Evolutionary conservation across 768 basidiomycete species (phyloP).

Genomic region (Lentinus brumalis): DNA sequence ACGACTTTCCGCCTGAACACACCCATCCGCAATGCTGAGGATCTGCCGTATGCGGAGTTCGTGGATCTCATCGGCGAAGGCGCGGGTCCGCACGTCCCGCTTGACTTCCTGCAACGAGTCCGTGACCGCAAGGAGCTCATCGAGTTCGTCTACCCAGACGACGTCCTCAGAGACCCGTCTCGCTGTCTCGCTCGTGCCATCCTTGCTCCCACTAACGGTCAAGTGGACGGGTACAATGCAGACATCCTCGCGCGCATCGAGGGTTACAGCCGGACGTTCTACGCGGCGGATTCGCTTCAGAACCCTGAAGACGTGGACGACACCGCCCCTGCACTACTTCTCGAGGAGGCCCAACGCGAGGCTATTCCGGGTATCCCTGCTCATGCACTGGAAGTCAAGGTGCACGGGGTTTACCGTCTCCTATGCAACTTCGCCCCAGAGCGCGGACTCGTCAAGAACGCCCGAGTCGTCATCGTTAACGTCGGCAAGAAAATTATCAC

Average conservation of each 20-base stretch:
- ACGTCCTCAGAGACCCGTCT: constrained; percentile 27
- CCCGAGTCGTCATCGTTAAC: constrained; percentile 34
- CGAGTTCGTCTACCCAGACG: constrained; percentile 31
- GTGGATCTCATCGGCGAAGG: constrained; percentile 43
- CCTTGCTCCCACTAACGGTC: constrained; percentile 40
- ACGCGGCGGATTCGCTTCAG: constrained; percentile 29
- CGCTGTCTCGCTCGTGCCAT: constrained; percentile 34
- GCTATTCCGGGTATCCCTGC: constrained; percentile 27
- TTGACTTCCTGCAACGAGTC: constrained; percentile 26
- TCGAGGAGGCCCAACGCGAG: constrained; percentile 25
- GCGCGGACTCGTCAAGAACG: constrained; percentile 43
- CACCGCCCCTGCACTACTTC: constrained; percentile 22
- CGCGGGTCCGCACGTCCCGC: constrained; percentile 24
- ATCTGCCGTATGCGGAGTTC: constrained; percentile 37
- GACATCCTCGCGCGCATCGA: constrained; percentile 30
- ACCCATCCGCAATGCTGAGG: constrained; percentile 41
- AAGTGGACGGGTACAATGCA: constrained; percentile 39
- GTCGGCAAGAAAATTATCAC: constrained; percentile 28
- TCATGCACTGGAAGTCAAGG: constrained; percentile 34
- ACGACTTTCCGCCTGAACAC: constrained; percentile 27
- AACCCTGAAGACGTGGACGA: constrained; percentile 22
- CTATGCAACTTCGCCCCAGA: constrained; percentile 42
- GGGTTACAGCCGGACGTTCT: constrained; percentile 28
- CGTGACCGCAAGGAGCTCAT: constrained; percentile 23
- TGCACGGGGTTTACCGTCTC: constrained; percentile 35